phyloP scores from a whole-genome alignment of 129 eudicot genomes.

The Chrysanthemum lavandulifolium region DNA sequence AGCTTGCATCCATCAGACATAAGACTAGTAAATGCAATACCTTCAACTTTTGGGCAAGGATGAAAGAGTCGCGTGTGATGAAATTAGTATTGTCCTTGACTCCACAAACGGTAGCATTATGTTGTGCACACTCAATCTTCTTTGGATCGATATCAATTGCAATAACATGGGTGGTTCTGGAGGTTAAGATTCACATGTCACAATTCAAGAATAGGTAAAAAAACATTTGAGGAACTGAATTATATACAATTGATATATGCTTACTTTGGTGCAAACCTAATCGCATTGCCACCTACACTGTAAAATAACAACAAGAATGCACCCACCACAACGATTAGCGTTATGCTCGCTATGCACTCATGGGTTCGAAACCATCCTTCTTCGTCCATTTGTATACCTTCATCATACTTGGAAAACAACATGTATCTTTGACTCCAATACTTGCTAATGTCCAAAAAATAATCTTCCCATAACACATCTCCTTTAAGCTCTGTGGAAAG shows the following conservation, averaged over 20 bases:
- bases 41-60: conserved; percentile 71
- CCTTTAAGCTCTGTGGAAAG: conserved; percentile 37
- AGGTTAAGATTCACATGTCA: background rate
- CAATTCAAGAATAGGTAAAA: background rate
- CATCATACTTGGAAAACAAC: conserved; percentile 71
- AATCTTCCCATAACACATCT: conserved; percentile 33
- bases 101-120: conserved; percentile 87
- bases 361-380: conserved; percentile 99
- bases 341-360: conserved; percentile 76
- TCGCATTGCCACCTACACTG: conserved; percentile 97
- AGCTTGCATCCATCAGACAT: background rate
- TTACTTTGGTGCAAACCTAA: conserved; percentile 80
- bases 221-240: background rate
- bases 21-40: conserved; percentile 28
- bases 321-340: conserved; percentile 70
- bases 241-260: background rate
- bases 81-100: conserved; percentile 67
- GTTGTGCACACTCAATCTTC: conserved; percentile 76
- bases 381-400: conserved; percentile 82
- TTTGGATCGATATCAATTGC: conserved; percentile 94
- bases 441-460: conserved; percentile 50
- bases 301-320: conserved; percentile 59
- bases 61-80: conserved; percentile 64
- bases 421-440: conserved; percentile 83
- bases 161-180: conserved; percentile 58